A percentile compares a stretch with the other conserved stretches of the same genome.
phyloP scores from a whole-genome alignment of 768 basidiomycete species.

The Lyophyllum decastes region DNA sequence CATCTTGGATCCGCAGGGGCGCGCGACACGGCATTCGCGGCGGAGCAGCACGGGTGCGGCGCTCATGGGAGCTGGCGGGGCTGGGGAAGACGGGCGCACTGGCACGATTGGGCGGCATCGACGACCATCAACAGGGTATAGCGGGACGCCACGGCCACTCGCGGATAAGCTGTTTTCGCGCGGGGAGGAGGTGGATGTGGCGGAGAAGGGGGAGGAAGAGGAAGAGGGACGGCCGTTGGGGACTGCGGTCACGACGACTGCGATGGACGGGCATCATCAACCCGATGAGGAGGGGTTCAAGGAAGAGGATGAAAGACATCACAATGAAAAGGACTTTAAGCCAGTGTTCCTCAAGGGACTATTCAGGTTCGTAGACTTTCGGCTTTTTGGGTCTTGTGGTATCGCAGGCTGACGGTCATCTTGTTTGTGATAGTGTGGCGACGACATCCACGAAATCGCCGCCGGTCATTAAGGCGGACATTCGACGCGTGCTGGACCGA shows the following conservation, averaged over 20 bases:
- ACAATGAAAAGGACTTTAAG: slow-evolving; percentile 78
- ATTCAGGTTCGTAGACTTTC: slow-evolving; percentile 66
- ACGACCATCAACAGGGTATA: slow-evolving; percentile 68
- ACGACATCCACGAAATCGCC: slow-evolving; percentile 94
- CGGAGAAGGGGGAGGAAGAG: slow-evolving; percentile 46
- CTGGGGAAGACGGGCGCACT: slow-evolving; percentile 19
- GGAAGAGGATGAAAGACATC: slow-evolving; percentile 51
- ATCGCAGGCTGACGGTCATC: slow-evolving; percentile 4
- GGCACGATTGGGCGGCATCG: slow-evolving; percentile 70
- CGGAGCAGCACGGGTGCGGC: slow-evolving; percentile 78
- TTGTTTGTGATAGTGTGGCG: slow-evolving; percentile 61
- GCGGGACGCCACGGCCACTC: slow-evolving; percentile 34
- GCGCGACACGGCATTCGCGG: slow-evolving; percentile 66
- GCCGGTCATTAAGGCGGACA: slow-evolving; percentile 77
- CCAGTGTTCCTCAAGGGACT: slow-evolving; percentile 95
- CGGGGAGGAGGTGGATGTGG: slow-evolving; percentile 47
- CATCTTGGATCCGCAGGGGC: slow-evolving; percentile 68
- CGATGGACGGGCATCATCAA: slow-evolving; percentile 13
- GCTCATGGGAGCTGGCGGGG: slow-evolving; percentile 28
- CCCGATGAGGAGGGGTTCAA: slow-evolving; percentile 45
- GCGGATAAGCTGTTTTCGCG: slow-evolving; percentile 53
- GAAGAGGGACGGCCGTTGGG: slow-evolving; percentile 27
- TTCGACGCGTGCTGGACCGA: slow-evolving; percentile 83
- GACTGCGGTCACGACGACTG: neutral
- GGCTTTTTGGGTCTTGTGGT: neutral